These are phyloP conservation scores for Mediolabrus comicus DNA, from an alignment of 108 stramenopile species.

Conservation along the genomic window DNA sequence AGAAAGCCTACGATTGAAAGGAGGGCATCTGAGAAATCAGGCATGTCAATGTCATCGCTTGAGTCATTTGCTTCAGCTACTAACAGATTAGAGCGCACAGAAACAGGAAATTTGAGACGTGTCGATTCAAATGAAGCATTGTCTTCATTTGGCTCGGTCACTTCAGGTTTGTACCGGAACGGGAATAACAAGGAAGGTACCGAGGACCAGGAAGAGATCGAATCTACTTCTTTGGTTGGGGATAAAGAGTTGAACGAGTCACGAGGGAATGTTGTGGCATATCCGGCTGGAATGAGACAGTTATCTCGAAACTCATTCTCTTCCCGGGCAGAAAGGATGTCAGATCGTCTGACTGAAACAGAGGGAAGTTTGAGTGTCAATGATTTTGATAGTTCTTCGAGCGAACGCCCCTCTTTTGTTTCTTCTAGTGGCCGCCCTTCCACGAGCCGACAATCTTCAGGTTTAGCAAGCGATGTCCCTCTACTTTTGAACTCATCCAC, in stretches of 20 bases:
- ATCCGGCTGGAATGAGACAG: neutral
- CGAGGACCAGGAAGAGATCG: neutral
- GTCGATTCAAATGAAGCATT: neutral
- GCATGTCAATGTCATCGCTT: constrained; percentile 9
- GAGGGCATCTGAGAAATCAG: neutral
- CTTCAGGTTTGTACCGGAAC: neutral
- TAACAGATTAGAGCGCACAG: neutral
- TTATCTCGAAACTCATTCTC: neutral
- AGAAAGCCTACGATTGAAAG: neutral
- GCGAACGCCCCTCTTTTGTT: neutral
- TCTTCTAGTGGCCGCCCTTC: neutral
- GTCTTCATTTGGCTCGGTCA: neutral
- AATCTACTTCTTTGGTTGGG: neutral
- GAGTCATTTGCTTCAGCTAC: constrained; percentile 30
- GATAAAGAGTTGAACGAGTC: neutral
- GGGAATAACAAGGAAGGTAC: neutral
- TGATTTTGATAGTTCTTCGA: constrained; percentile 5
- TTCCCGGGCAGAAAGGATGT: neutral
- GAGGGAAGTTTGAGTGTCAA: constrained; percentile 7
- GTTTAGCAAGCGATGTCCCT: constrained; percentile 13
- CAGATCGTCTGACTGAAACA: neutral
- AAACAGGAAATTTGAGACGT: neutral
- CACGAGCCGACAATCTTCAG: neutral
- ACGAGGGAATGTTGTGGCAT: neutral
- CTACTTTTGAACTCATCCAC: constrained; percentile 22